phyloP scores from a whole-genome alignment of 2,329 filamentous ascomycete species.

The Chaetomium sp. region DNA sequence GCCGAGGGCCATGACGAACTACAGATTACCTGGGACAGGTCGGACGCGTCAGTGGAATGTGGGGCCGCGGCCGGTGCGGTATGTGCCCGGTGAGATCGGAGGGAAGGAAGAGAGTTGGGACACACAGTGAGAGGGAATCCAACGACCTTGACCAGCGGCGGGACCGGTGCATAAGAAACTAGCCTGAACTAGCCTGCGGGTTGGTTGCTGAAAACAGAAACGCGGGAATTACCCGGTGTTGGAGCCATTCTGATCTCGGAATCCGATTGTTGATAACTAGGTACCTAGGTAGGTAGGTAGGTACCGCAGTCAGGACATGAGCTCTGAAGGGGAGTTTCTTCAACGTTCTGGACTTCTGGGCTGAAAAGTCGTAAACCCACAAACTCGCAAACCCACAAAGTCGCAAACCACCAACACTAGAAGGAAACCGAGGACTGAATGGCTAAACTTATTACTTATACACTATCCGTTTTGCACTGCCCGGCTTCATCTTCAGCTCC shows the following conservation, averaged over 20 bases:
- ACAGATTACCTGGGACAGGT: neutral
- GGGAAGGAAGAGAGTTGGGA: neutral
- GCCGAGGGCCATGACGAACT: neutral
- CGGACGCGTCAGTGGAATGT: conserved; percentile 1
- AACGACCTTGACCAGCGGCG: neutral
- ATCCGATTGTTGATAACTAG: neutral
- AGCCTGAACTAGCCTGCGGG: neutral
- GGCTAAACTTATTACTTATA: too few relatives aligned
- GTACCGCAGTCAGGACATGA: too few relatives aligned
- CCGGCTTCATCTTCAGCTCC: too few relatives aligned
- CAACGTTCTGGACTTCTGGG: neutral
- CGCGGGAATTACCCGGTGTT: neutral
- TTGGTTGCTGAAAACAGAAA: conserved; percentile 2
- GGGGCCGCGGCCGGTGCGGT: neutral
- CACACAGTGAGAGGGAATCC: neutral
- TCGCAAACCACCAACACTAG: too few relatives aligned
- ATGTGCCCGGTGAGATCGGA: neutral
- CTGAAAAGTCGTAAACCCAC: too few relatives aligned
- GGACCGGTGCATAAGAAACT: neutral
- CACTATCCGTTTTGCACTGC: neutral
- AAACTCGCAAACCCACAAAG: neutral
- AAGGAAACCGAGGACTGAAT: too few relatives aligned
- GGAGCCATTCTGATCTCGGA: neutral
- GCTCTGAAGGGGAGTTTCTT: too few relatives aligned
- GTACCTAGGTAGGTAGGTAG: too few relatives aligned